Conservation (phyloP, 1,284 basidiomycete genomes). For the Marasmius sp. region DNA sequence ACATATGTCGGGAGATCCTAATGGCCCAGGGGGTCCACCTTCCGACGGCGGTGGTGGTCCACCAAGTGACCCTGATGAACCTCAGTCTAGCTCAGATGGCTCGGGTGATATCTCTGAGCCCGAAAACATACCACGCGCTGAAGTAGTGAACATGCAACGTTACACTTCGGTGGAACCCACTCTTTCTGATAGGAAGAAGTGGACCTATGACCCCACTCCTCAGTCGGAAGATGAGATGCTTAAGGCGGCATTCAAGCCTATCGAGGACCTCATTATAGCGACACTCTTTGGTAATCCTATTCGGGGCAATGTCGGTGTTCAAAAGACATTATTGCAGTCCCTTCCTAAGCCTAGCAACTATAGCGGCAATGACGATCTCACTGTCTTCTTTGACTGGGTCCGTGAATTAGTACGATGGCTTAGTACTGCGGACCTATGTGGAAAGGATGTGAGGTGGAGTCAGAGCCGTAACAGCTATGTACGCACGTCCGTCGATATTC, state of each 20-base stretch:
- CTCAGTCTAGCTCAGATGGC: neutral
- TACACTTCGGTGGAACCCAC: neutral
- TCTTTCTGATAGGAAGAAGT: neutral
- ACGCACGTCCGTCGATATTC: neutral
- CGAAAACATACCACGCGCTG: neutral
- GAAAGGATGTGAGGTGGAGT: neutral
- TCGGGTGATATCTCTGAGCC: neutral
- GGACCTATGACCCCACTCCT: conserved; percentile 1
- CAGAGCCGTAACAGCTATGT: neutral
- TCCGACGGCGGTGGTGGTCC: neutral
- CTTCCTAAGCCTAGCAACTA: conserved; percentile 2
- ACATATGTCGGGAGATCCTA: neutral
- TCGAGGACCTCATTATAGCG: neutral
- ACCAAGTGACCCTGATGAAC: neutral
- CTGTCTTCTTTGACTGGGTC: conserved; percentile 7
- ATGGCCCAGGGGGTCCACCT: neutral
- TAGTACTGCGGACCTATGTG: conserved; percentile 1
- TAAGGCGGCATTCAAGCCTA: neutral
- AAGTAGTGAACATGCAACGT: neutral
- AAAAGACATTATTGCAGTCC: conserved; percentile 6
- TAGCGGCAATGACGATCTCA: neutral
- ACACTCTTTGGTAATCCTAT: neutral
- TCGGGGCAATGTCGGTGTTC: neutral
- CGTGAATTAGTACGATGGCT: conserved; percentile 3
- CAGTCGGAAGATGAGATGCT: conserved; percentile 1